Evolutionary conservation across 2,329 filamentous ascomycete genomes (phyloP).

Genomic region (Diaporthe vaccinii): DNA sequence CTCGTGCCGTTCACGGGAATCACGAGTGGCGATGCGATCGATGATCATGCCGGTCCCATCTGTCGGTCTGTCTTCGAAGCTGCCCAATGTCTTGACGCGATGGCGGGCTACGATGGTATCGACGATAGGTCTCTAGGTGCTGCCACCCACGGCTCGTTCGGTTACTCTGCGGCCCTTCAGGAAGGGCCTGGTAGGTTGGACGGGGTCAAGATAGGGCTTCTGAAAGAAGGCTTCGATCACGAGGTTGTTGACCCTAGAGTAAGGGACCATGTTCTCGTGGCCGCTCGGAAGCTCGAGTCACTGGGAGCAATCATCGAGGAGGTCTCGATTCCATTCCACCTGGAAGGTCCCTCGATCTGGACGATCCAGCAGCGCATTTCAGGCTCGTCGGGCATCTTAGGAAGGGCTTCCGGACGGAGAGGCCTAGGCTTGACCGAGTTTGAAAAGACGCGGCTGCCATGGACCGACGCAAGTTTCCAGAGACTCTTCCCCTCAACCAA

Average conservation of each 20-base stretch:
- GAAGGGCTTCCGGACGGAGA: constrained; percentile 48
- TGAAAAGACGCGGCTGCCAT: constrained; percentile 7
- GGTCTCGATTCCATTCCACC: constrained; percentile 1
- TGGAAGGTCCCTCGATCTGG: constrained; percentile 17
- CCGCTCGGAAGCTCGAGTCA: constrained; percentile 8
- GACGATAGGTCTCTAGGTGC: constrained; percentile 57
- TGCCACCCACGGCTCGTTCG: constrained; percentile 33
- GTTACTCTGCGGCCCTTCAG: constrained; percentile 2
- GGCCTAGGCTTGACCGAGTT: constrained; percentile 46
- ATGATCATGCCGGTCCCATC: constrained; percentile 65
- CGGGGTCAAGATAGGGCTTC: background rate
- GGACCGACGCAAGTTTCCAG: constrained; percentile 9
- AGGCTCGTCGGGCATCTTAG: constrained; percentile 49
- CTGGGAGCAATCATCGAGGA: background rate
- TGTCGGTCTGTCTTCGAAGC: constrained; percentile 43
- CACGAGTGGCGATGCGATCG: constrained; percentile 61
- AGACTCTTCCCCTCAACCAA: constrained; percentile 9
- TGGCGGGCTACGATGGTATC: constrained; percentile 63
- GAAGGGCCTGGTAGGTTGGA: background rate
- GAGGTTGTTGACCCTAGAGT: constrained; percentile 9
- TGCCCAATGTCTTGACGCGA: constrained; percentile 58
- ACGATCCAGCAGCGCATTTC: constrained; percentile 40
- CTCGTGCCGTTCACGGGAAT: constrained; percentile 66
- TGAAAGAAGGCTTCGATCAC: constrained; percentile 10
- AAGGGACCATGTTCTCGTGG: background rate